Percentiles rank a stretch among this genome's conserved stretches.
phyloP scores from a whole-genome alignment of 768 basidiomycete genomes.

The Auricularia sp. region DNA sequence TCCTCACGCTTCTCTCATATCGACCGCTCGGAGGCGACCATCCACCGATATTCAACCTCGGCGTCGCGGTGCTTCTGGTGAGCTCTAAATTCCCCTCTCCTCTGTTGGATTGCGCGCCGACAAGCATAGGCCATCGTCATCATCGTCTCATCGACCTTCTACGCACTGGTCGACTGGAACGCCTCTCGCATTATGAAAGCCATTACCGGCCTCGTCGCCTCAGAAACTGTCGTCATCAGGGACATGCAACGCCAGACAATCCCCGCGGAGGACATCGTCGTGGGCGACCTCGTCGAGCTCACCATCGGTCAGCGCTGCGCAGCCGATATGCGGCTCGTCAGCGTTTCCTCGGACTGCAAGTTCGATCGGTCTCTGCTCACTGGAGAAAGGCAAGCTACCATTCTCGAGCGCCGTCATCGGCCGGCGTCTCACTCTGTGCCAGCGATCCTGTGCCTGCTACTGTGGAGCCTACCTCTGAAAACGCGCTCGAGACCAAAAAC shows the following conservation, averaged over 20 bases:
- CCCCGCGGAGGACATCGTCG: constrained; percentile 51
- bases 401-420: background rate
- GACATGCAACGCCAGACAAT: constrained; percentile 40
- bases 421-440: background rate
- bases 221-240: constrained; percentile 52
- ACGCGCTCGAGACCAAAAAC: constrained; percentile 39
- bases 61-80: constrained; percentile 46
- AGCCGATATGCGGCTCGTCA: constrained; percentile 55
- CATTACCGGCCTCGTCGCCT: constrained; percentile 56
- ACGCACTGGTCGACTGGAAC: constrained; percentile 45
- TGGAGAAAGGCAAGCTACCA: constrained; percentile 30
- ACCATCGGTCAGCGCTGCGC: constrained; percentile 60
- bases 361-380: constrained; percentile 59
- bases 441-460: constrained; percentile 36
- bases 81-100: background rate
- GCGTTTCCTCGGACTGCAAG: constrained; percentile 45
- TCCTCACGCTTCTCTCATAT: background rate
- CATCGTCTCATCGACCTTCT: constrained; percentile 34
- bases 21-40: constrained; percentile 28
- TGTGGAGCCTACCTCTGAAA: constrained; percentile 39
- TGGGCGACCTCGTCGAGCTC: constrained; percentile 57
- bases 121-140: constrained; percentile 27
- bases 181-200: constrained; percentile 51
- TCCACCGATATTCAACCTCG: constrained; percentile 40
- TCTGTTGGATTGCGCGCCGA: background rate